Percentiles rank a stretch among this genome's conserved stretches.
Conservation (phyloP, 306 rosid genomes). For the Casuarina equisetifolia region DNA sequence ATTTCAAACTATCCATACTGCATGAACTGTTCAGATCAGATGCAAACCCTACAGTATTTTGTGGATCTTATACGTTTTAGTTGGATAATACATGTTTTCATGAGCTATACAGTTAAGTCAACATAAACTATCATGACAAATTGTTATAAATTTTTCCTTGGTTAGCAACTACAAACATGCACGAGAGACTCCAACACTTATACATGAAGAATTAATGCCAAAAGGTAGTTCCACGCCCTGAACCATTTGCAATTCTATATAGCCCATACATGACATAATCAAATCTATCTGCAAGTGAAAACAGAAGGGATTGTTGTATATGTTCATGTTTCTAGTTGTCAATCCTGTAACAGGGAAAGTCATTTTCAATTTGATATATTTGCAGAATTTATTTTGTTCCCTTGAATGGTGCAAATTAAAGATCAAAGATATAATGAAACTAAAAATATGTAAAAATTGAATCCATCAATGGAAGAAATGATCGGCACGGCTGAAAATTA, state of each 20-base stretch:
- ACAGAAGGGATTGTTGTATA: conserved; percentile 64
- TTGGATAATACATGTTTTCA: neutral
- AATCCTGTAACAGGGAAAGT: conserved; percentile 46
- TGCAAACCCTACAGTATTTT: neutral
- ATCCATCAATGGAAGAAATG: too few species aligned
- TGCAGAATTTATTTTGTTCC: neutral
- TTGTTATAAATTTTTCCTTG: neutral
- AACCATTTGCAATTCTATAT: conserved; percentile 69
- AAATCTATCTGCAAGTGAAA: conserved; percentile 71
- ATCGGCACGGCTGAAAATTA: too few species aligned
- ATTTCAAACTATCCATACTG: neutral
- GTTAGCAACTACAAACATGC: neutral
- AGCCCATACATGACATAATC: conserved; percentile 95
- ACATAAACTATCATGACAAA: neutral
- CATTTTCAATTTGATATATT: neutral
- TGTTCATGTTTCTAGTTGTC: conserved; percentile 98
- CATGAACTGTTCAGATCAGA: neutral
- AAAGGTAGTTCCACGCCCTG: conserved; percentile 51
- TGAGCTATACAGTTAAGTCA: neutral
- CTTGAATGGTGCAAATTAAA: neutral
- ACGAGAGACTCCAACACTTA: neutral
- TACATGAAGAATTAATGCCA: neutral
- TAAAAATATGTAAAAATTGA: too few species aligned
- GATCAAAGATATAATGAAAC: neutral
- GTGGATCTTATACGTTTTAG: neutral